Base-by-base conservation (phyloP, 352 stramenopile species). In the Lagenidium giganteum region DNA sequence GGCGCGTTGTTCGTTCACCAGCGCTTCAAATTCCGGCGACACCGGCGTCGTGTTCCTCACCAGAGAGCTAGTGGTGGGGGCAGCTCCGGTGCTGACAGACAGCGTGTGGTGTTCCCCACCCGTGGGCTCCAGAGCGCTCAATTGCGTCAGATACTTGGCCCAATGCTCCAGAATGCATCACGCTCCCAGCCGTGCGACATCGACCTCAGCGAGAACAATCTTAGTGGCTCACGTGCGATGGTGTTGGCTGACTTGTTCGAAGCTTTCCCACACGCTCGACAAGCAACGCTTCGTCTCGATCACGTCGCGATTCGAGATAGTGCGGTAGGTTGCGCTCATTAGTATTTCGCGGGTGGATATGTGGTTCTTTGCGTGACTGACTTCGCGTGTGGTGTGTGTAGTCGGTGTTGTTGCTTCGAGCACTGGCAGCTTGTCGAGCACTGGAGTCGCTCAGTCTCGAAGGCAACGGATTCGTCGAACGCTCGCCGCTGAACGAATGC, bases 131-230 rank as follows among this genome's bases (percentile, higher is more conserved):
- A 62, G 5, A 73, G 72, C 47, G 36, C 46, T 7, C 73, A 79
- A 28, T 18, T 91, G 27, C 44, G 53, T 11, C 70, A 73, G 23
- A 83, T 91, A 6, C 38, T 90, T 11, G 54, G 54, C 1, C 75
- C 75, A 2, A 84, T 85, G 74, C 83, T 90, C 11, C 56, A 67
- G 13, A 90, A 90, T 47, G 63, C 54, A 3, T 55, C 60, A 12
- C 54, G 75, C 8, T 41, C 45, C 9, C 55, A 48, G 24, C 61
- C 65, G 7, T 75, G 70, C 16, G 55, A 69, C 45, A 42, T 89
- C 2, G 74, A 92, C 32, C 31, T 89, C 31, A 92, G 76, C n/a
- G 79, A 89, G 42, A 92, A 92, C 53, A 49, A 87, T 26, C 48
- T 89, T 5, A 69, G 64, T 27, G 65, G 76, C 4, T 34, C 61